Evolutionary conservation across 75 land plant species (phyloP), one percentile per base, ranked within the genome.

Genomic region (Azolla pinnata): DNA sequence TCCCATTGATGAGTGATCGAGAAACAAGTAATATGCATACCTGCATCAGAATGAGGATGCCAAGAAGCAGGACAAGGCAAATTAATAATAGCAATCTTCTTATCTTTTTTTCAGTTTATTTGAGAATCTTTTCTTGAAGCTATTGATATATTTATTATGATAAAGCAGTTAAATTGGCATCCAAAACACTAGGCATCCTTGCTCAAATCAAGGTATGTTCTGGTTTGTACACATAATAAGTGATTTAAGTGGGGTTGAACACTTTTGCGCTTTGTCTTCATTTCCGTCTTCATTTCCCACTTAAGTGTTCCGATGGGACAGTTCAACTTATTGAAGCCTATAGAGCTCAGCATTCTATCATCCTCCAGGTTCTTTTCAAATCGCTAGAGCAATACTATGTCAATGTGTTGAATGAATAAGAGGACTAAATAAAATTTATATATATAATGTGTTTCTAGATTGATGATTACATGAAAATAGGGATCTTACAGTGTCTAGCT

Each of bases 271-370:
- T 12, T 12, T 12, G 9, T 7, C 27, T 12, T 55, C 9, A 25
- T 31, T 25, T 12, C 30, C 3, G 57, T 24, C 54, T 71, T 50
- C 74, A 71, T n/a, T 59, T 71, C 49, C 74, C 74, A 29, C 53
- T 71, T 12, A 71, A 71, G 57, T 57, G 74, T 59, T 60, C 69
- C 7, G 45, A 64, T 50, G 68, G 74, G 25, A 59, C 74, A 24
- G 74, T 71, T 10, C 62, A 71, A 65, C 67, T 71, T 45, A 65
- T 71, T 59, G 74, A 71, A 60, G 74, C 74, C n/a, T 71, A 71
- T 26, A 59, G 74, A 42, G 74, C 74, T n/a, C 74, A 71, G 44
- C 74, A 71, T 60, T 71, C 74, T 69, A 71, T 59, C 67, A 63
- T 29, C 74, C 58, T 40, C 74, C 74, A 29, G 74, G 74, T 71